Conservation (phyloP, 768 basidiomycete genomes). For the Suillus ampliporus region DNA sequence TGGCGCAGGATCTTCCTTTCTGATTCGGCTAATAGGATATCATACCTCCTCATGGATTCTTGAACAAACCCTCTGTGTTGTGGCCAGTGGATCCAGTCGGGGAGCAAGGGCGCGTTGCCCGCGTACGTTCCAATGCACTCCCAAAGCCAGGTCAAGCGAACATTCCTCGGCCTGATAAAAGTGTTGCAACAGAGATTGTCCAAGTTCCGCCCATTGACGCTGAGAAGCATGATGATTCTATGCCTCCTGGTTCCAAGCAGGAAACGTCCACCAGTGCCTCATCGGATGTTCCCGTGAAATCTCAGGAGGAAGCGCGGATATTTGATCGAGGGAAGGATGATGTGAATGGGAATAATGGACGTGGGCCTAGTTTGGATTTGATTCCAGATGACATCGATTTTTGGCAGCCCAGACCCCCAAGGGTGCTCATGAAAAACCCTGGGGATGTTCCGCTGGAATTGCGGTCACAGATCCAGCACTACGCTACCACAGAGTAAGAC, state of each 20-base stretch:
- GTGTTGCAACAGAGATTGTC: conserved; percentile 27
- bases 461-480: conserved; percentile 75
- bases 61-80: conserved; percentile 60
- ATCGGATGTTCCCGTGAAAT: conserved; percentile 19
- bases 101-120: conserved; percentile 41
- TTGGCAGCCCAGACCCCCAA: conserved; percentile 62
- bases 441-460: conserved; percentile 51
- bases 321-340: neutral
- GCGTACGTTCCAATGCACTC: conserved; percentile 46
- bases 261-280: too few relatives aligned
- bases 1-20: neutral
- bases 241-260: conserved; percentile 15
- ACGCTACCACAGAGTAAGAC: conserved; percentile 72
- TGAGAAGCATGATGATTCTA: conserved; percentile 21
- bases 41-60: conserved; percentile 65
- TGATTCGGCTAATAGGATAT: conserved; percentile 56
- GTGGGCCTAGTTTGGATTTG: neutral
- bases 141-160: conserved; percentile 57
- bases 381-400: conserved; percentile 31
- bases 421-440: conserved; percentile 57
- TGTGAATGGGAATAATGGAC: neutral
- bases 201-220: conserved; percentile 1
- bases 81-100: conserved; percentile 59
- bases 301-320: conserved; percentile 39
- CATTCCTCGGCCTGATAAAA: conserved; percentile 44